These are phyloP conservation scores for Cyberlindnera saturnus DNA, from an alignment of 805 yeast species.

Conservation along the genomic window DNA sequence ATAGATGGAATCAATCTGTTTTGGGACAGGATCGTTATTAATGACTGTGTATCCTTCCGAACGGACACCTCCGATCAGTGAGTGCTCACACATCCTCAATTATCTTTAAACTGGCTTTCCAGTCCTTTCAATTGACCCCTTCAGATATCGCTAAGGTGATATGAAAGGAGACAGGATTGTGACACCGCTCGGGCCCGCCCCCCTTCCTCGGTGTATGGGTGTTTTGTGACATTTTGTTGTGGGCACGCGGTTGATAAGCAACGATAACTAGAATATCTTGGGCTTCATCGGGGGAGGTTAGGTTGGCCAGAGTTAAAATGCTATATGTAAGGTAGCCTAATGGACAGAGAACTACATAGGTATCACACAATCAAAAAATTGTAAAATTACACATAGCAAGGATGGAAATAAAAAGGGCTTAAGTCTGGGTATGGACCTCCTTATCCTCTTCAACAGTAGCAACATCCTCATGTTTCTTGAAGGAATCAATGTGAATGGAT, in stretches of 20 bases:
- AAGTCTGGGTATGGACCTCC: constrained; percentile 41
- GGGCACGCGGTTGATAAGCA: neutral
- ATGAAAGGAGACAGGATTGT: too few relatives aligned
- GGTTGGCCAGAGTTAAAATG: too few relatives aligned
- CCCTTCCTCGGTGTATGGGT: neutral
- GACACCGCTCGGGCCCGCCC: too few relatives aligned
- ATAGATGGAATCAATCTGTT: constrained; percentile 70
- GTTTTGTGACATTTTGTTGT: neutral
- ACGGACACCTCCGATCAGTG: constrained; percentile 10
- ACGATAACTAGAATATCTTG: too few relatives aligned
- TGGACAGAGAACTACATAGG: neutral
- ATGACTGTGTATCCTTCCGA: constrained; percentile 29
- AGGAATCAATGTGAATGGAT: constrained; percentile 36
- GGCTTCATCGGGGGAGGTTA: too few relatives aligned
- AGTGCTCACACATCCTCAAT: constrained; percentile 9
- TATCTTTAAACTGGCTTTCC: neutral
- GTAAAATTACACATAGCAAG: neutral
- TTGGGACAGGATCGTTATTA: constrained; percentile 56
- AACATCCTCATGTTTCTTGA: constrained; percentile 45
- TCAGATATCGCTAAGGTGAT: too few relatives aligned
- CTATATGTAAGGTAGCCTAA: too few relatives aligned
- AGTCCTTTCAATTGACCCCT: too few relatives aligned
- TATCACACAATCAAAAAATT: neutral
- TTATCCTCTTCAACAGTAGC: constrained; percentile 61
- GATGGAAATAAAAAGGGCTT: neutral